Evolutionary conservation across 306 rosid genomes (phyloP).

Genomic region (Trifolium repens): DNA sequence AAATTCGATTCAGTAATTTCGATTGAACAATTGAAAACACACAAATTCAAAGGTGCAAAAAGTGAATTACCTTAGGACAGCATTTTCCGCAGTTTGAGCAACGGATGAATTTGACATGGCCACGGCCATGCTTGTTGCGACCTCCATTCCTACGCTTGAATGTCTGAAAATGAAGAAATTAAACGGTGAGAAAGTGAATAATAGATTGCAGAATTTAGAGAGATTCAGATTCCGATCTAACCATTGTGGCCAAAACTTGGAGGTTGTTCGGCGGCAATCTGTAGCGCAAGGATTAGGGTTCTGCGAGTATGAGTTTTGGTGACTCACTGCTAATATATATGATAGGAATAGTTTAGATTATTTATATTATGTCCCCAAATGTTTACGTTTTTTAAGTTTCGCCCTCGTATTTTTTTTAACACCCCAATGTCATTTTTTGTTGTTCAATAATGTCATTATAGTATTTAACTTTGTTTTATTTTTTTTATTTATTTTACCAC

Average conservation of each 20-base stretch:
- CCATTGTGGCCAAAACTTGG: background rate
- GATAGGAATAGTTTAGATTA: background rate
- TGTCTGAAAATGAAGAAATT: constrained; percentile 53
- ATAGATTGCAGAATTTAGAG: background rate
- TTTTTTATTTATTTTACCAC: too few relatives aligned
- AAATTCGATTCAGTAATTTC: background rate
- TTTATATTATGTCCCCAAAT: background rate
- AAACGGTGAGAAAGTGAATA: background rate
- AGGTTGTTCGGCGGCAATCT: background rate
- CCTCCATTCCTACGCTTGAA: constrained; percentile 98
- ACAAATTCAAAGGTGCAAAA: background rate
- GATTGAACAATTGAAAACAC: background rate
- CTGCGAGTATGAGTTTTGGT: background rate
- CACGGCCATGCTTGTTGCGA: constrained; percentile 95
- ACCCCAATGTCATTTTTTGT: too few relatives aligned
- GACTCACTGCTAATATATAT: background rate
- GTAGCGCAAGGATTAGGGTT: background rate
- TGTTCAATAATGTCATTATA: too few relatives aligned
- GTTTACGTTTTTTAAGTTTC: background rate
- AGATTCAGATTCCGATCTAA: background rate
- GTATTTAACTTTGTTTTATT: too few relatives aligned
- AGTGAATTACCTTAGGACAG: constrained; percentile 75
- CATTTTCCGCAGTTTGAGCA: constrained; percentile 97
- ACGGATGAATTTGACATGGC: constrained; percentile 86
- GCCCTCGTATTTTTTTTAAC: background rate